Evolutionary conservation across 495 filamentous ascomycete genomes (phyloP).

Genomic region (Aspergillus asperescens): DNA sequence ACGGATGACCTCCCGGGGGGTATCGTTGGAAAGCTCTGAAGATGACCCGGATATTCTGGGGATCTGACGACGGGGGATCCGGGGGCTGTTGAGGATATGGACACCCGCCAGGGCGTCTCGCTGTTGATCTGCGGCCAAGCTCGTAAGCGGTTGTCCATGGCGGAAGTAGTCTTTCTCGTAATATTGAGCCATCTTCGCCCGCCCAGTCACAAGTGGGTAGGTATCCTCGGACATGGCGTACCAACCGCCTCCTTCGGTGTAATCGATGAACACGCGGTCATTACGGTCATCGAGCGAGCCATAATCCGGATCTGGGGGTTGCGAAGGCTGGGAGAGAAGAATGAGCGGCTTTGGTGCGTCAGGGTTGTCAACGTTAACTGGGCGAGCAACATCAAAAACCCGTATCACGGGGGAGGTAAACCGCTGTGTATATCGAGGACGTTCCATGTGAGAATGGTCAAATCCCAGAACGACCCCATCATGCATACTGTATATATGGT

Average conservation of each 20-base stretch:
- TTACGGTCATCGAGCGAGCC: slow-evolving; percentile 52
- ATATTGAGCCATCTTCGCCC: slow-evolving; percentile 58
- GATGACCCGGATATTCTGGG: slow-evolving; percentile 34
- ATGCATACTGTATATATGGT: slow-evolving; percentile 80
- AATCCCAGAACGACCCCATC: slow-evolving; percentile 84
- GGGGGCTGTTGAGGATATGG: slow-evolving; percentile 43
- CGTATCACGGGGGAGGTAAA: slow-evolving; percentile 79
- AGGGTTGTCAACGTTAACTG: slow-evolving; percentile 50
- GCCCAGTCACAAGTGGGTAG: slow-evolving; percentile 76
- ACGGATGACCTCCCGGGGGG: slow-evolving; percentile 36
- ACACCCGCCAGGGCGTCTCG: slow-evolving; percentile 50
- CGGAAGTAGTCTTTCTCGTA: slow-evolving; percentile 55
- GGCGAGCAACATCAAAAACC: slow-evolving; percentile 85
- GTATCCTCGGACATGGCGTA: slow-evolving; percentile 86
- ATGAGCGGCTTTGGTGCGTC: slow-evolving; percentile 59
- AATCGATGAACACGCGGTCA: slow-evolving; percentile 77
- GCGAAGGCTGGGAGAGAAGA: slow-evolving; percentile 77
- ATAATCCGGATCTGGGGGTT: slow-evolving; percentile 57
- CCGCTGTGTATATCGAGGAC: slow-evolving; percentile 58
- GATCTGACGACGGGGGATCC: slow-evolving; percentile 29
- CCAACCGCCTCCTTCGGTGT: slow-evolving; percentile 79
- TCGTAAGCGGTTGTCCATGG: slow-evolving; percentile 38
- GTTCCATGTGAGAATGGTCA: slow-evolving; percentile 55
- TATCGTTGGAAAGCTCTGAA: slow-evolving; percentile 35
- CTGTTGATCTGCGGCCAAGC: slow-evolving; percentile 38